These are phyloP conservation scores for Avena insularis DNA, from an alignment of 176 grass and related monocot genomes.

Conservation along the genomic window DNA sequence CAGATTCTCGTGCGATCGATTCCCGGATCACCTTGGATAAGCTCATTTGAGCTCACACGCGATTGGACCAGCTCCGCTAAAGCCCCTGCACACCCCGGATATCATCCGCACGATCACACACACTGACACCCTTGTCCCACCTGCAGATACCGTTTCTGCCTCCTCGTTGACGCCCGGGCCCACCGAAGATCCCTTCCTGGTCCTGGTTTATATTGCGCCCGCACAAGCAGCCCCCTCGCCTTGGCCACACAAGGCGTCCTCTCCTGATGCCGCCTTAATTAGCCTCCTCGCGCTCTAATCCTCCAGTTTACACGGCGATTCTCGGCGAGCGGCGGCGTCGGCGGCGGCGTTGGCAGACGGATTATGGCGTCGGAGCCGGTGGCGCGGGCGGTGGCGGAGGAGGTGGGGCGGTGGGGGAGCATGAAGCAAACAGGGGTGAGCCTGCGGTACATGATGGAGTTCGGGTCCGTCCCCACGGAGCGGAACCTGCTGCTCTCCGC, in stretches of 20 bases:
- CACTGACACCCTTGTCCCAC: background rate
- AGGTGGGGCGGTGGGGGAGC: slow-evolving; percentile 78
- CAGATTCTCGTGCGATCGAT: background rate
- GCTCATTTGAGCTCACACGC: background rate
- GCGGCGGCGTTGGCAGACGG: background rate
- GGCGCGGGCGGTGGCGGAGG: slow-evolving; percentile 74
- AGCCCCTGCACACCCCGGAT: background rate
- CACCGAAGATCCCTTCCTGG: background rate
- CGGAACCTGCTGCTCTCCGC: slow-evolving; percentile 81
- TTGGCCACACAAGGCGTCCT: background rate
- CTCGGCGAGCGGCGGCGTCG: slow-evolving; percentile 5
- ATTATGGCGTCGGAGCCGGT: slow-evolving; percentile 69
- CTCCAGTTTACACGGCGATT: background rate
- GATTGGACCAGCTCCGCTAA: slow-evolving; percentile 23
- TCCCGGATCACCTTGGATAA: slow-evolving; percentile 36
- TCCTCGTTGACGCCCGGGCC: background rate
- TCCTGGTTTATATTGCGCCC: slow-evolving; percentile 25
- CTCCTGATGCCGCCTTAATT: slow-evolving; percentile 9
- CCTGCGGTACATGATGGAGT: slow-evolving; percentile 98
- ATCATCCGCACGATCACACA: background rate
- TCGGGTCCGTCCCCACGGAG: slow-evolving; percentile 70
- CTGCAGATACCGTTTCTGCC: background rate
- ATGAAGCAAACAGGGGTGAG: slow-evolving; percentile 95
- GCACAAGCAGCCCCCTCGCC: background rate
- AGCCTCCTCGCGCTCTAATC: slow-evolving; percentile 4